Base-by-base conservation (phyloP, 2,329 filamentous ascomycete genomes). In the Beauveria medogensis region DNA sequence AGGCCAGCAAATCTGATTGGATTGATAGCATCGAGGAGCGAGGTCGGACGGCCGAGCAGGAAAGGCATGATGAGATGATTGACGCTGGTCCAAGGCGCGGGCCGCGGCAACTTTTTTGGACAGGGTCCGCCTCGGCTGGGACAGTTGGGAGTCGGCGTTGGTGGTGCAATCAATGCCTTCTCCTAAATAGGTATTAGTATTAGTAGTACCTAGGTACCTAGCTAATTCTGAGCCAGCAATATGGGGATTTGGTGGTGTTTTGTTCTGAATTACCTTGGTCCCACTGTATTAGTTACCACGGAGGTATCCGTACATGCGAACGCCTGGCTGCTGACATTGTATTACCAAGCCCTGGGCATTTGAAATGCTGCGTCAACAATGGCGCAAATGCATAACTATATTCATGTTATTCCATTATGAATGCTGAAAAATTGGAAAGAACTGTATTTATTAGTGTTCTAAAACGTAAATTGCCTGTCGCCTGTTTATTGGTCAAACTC, bases 21-120 rank as follows among this genome's bases (percentile, higher is more conserved):
- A 2, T 47, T 34, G 26, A 5, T 9, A 18, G 28, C 18, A 22
- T 43, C 10, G 18, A 20, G 14, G 14, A 43, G 20, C 47, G 28
- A 50, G 24, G 47, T 20, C 20, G n/a, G 30, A 24, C 44, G n/a
- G 41, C 54, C 26, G 37, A 44, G 47, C 18, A n/a, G 34, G 34
- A 37, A 16, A 16, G 37, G n/a, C 20, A 24, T 41, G 56, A 50
- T 57, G 43, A 57, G 55, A 57, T 10, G 55, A 28, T 40, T 28
- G 18, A 34, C 26, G 18, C 40, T 26, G 37, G 28, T 8, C n/a
- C 24, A 14, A 26, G 56, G 37, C 12, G 56, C 56, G 56, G 56
- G 56, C 56, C 56, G 56, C 56, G 56, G 56, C 37, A 59, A 43
- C 47, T 59, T 43, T n/a, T 44, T 28, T 26, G 37, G 37, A 44